Evolutionary conservation across 2,329 filamentous ascomycete species (phyloP), one percentile per base, ranked within the genome.

Genomic region (Venturia pyrina): DNA sequence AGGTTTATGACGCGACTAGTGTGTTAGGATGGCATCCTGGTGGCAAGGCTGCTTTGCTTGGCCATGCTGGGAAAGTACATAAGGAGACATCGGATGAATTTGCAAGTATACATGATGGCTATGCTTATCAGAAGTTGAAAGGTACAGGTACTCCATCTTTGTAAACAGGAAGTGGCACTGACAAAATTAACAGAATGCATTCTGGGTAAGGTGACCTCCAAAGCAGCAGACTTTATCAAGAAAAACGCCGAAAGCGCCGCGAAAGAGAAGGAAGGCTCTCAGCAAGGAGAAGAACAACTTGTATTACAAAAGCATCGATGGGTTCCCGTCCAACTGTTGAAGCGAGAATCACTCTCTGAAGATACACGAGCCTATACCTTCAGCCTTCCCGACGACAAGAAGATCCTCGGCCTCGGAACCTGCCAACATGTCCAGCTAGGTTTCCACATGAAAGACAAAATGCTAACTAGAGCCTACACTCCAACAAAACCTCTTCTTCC

Each of bases 401-500:
- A 75, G n/a, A 72, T 76, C 7, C 75, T 84, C 0, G 81, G 81
- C 0, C 71, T 84, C 0, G 76, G 75, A 19, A 84, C 80, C 0
- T 81, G 82, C 64, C 80, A 85, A 69, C 82, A 85, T 68, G 71
- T 85, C 28, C 77, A 82, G 65, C 67, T 84, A 10, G 82, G 82
- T 2, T 83, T 84, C 69, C 81, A 85, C 66, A 74, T 84, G 67
- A 70, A 74, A 53, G 81, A 84, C 68, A 76, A 77, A 63, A 80
- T 84, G 74, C 74, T 84, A 13, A 76, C 82, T 15, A 77, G 82
- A 0, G 75, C 76, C 0, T 84, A 84, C 69, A 83, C 82, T 0
- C 82, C 82, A 0, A 81, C 78, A 0, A 72, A 77, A 13, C 82
- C 82, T 0, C 69, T 82, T 4, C 71, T 79, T 67, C 68, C 69